phyloP scores from a whole-genome alignment of 2,329 filamentous ascomycete species.

The Thyridium curvatum region DNA sequence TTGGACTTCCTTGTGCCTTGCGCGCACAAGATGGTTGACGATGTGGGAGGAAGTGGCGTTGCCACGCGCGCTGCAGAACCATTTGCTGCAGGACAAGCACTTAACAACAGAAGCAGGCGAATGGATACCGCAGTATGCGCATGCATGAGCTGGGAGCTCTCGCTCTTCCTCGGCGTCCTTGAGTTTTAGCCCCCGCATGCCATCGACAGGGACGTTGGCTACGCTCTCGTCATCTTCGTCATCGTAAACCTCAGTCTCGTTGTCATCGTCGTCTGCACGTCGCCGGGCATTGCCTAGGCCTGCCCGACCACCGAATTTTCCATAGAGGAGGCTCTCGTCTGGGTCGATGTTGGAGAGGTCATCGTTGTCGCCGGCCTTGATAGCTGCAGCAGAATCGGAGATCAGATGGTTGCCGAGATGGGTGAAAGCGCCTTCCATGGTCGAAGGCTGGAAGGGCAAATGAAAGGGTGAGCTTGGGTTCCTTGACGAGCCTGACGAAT shows the following conservation, averaged over 20 bases:
- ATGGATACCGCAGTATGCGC: slow-evolving; percentile 98
- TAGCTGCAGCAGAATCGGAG: slow-evolving; percentile 76
- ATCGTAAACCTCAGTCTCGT: slow-evolving; percentile 75
- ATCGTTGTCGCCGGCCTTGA: slow-evolving; percentile 80
- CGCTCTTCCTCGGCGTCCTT: slow-evolving; percentile 70
- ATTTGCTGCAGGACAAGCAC: slow-evolving; percentile 91
- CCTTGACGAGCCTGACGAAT: background rate
- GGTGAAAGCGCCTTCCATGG: slow-evolving; percentile 83
- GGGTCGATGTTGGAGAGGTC: slow-evolving; percentile 63
- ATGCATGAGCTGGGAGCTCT: slow-evolving; percentile 88
- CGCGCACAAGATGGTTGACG: slow-evolving; percentile 94
- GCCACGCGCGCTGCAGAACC: slow-evolving; percentile 97
- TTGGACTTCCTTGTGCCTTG: slow-evolving; percentile 97
- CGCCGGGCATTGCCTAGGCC: slow-evolving; percentile 44
- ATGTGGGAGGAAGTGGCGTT: slow-evolving; percentile 97
- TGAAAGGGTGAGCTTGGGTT: background rate
- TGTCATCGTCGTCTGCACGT: slow-evolving; percentile 82
- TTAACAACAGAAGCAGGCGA: slow-evolving; percentile 94
- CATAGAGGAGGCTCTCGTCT: slow-evolving; percentile 76
- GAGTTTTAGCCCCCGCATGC: slow-evolving; percentile 58
- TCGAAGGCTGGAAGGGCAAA: slow-evolving; percentile 18
- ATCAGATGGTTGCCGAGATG: slow-evolving; percentile 83
- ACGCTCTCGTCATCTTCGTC: slow-evolving; percentile 74
- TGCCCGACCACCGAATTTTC: slow-evolving; percentile 55
- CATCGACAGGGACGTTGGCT: slow-evolving; percentile 75